These are phyloP conservation scores for Cyclaneusma minus DNA, from an alignment of 2,329 filamentous ascomycete species.

Conservation along the genomic window DNA sequence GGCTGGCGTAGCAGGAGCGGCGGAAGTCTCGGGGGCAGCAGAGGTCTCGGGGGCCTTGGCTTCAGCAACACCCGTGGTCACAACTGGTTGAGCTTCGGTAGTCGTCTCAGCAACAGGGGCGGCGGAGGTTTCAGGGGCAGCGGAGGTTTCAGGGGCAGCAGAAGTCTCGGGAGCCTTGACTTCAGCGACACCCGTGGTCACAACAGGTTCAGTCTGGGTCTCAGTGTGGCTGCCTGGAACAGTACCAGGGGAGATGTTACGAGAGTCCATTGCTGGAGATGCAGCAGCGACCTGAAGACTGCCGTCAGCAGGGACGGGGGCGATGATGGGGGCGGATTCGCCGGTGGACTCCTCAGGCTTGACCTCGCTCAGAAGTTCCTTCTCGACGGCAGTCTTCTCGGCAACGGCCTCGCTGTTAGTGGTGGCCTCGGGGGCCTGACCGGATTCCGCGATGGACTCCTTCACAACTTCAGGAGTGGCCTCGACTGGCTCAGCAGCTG, in stretches of 20 bases:
- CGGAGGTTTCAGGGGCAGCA: slow-evolving; percentile 1
- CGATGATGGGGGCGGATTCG: slow-evolving; percentile 25
- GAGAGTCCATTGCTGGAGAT: background rate
- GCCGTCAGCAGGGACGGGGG: slow-evolving; percentile 12
- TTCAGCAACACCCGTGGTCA: slow-evolving; percentile 9
- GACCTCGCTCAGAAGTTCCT: slow-evolving; percentile 7
- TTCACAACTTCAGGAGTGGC: slow-evolving; percentile 35
- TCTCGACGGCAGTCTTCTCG: slow-evolving; percentile 3
- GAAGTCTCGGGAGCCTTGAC: slow-evolving; percentile 2
- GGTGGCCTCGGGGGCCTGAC: slow-evolving; percentile 54
- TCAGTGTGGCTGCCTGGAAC: slow-evolving; percentile 13
- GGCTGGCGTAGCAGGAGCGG: slow-evolving; percentile 8
- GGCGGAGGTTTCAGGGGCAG: background rate
- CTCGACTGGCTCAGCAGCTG: background rate
- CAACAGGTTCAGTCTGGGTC: slow-evolving; percentile 7
- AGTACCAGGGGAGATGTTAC: slow-evolving; percentile 16
- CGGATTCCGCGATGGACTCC: slow-evolving; percentile 40
- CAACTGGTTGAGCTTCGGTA: slow-evolving; percentile 1
- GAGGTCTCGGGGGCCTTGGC: slow-evolving; percentile 7
- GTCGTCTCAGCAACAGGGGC: too few species aligned
- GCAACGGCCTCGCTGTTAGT: slow-evolving; percentile 39
- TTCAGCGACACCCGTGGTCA: slow-evolving; percentile 11
- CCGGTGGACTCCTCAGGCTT: slow-evolving; percentile 23
- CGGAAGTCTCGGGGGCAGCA: slow-evolving; percentile 7
- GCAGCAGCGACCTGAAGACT: background rate